Base-by-base conservation (phyloP, 2,329 filamentous ascomycete genomes). In the Verticillium tricorpus region DNA sequence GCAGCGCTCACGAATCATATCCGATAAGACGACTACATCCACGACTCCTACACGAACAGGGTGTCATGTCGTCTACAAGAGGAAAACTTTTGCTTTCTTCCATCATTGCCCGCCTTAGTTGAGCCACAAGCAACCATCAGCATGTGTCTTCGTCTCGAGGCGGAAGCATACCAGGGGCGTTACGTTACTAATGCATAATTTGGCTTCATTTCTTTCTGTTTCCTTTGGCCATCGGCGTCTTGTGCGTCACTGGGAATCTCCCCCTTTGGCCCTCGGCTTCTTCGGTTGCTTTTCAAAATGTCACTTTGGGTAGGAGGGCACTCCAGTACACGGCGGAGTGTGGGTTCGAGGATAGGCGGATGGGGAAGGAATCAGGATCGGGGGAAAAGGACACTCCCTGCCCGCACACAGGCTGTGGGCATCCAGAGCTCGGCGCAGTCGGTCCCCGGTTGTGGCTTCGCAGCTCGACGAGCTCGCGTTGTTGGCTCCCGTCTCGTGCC, bases 161-260 rank as follows among this genome's bases (percentile, higher is more conserved):
- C 55, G 52, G 56, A 56, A 57, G 63, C 62, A 64, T 62, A 61
- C 57, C 54, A 57, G 61, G 63, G 58, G 63, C 45, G 45, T 50
- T 61, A 61, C 65, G 64, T 32, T 58, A 62, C 61, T 66, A 66
- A 66, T 66, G 65, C 65, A 64, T 66, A 66, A 66, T 66, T 61
- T 59, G 59, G 57, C 62, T 61, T 55, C 52, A 32, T 32, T 39
- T 22, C 17, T 35, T 25, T 15, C 11, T 28, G 34, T 55, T 62
- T 45, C 60, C 52, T 58, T 37, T 11, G 56, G 45, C 45, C 45
- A 50, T 12, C 11, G 45, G 45, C 19, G 19, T 22, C n/a, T 50
- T 14, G 45, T 22, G 45, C 22, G 45, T 22, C 45, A 50, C 22
- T 22, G 45, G 45, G 25, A 50, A 8, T 50, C 45, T 50, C 45